Percentiles rank a stretch among this genome's conserved stretches.
Conservation (phyloP, 257 asterid species). For the Petunia axillaris region DNA sequence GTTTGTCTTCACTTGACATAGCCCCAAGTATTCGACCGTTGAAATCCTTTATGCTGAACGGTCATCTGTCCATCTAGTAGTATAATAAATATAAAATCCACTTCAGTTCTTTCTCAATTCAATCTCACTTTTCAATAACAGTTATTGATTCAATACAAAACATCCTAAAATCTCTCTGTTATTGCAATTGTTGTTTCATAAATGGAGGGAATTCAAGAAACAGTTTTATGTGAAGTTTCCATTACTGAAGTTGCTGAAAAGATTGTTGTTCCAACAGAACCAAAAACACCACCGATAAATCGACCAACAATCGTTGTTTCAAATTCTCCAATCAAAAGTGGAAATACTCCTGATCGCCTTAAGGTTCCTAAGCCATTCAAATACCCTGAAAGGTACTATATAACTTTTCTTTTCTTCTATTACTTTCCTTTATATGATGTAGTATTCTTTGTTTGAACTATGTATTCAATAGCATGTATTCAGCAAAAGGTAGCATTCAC, state of each 20-base stretch:
- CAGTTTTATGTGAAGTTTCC: neutral
- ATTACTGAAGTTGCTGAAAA: neutral
- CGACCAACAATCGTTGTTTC: constrained; percentile 12
- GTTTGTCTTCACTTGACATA: constrained; percentile 17
- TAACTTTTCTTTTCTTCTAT: neutral
- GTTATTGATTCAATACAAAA: neutral
- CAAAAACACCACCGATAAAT: neutral
- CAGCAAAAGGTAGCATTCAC: no score
- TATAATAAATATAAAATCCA: neutral
- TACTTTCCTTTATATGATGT: no score
- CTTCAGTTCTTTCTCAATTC: neutral
- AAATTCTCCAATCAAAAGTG: constrained; percentile 19
- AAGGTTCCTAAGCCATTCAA: constrained; percentile 73
- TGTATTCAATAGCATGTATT: neutral
- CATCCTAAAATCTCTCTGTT: neutral
- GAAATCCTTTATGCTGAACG: constrained; percentile 31
- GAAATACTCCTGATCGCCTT: constrained; percentile 53
- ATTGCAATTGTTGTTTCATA: neutral
- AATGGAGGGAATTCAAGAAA: neutral
- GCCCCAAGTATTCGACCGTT: constrained; percentile 40
- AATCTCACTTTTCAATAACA: constrained; percentile 30
- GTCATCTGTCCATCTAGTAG: constrained; percentile 22
- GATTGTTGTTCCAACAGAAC: neutral
- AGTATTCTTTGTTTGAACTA: neutral
- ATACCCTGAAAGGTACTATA: constrained; percentile 61